Conservation (phyloP, 2,329 filamentous ascomycete genomes). For the Ophiostoma himal-ulmi region DNA sequence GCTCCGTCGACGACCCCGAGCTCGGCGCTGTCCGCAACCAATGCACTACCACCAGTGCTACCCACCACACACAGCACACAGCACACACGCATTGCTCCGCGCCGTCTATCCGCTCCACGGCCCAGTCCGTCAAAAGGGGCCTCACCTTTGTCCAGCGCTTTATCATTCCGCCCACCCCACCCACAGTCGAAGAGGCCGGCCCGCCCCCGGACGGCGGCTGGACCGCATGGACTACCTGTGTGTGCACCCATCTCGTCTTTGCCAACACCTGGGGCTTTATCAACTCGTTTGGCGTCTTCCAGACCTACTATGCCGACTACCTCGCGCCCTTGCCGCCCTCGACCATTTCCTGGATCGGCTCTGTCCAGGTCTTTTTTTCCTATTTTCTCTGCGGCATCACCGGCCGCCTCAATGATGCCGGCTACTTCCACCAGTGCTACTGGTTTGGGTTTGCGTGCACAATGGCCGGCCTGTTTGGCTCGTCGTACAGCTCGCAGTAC, state of each 20-base stretch:
- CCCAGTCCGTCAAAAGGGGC: conserved; percentile 1
- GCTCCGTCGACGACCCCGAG: conserved; percentile 10
- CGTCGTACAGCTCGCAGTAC: conserved; percentile 23
- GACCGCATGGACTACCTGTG: conserved; percentile 18
- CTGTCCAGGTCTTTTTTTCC: conserved; percentile 23
- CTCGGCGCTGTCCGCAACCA: conserved; percentile 6
- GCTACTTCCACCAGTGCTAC: conserved; percentile 23
- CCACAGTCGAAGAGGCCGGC: conserved; percentile 11
- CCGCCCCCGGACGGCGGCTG: conserved; percentile 20
- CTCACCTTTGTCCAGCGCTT: conserved; percentile 13
- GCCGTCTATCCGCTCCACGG: not conserved
- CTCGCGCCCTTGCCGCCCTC: conserved; percentile 22
- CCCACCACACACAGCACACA: not conserved
- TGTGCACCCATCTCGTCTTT: conserved; percentile 30
- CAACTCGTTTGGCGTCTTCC: conserved; percentile 28
- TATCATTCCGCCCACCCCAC: conserved; percentile 10
- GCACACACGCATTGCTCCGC: not conserved
- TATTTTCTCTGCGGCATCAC: conserved; percentile 23
- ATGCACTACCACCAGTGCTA: not conserved
- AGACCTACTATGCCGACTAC: conserved; percentile 26
- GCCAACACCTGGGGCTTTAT: conserved; percentile 26
- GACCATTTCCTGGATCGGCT: conserved; percentile 28
- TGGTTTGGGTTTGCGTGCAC: conserved; percentile 20
- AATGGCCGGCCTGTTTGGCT: conserved; percentile 21
- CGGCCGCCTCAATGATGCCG: conserved; percentile 25